These are phyloP conservation scores for Antitrichia curtipendula DNA, from an alignment of 225 moss, liverwort and hornwort species.

Conservation along the genomic window DNA sequence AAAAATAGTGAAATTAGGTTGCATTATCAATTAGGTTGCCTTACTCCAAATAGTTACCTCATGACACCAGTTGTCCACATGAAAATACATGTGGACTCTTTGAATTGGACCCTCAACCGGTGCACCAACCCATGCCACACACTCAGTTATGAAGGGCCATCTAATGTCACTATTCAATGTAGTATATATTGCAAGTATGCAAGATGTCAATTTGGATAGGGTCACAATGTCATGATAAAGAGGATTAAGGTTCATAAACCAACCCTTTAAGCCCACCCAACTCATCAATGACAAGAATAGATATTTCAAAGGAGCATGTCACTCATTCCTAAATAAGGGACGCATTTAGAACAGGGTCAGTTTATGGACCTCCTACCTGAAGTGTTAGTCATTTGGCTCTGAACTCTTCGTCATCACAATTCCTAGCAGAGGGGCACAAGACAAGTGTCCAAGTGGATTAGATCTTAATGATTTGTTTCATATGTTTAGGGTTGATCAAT, in stretches of 20 bases:
- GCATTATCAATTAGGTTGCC: too few relatives aligned
- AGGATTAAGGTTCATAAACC: background rate
- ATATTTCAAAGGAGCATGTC: background rate
- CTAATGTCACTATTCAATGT: background rate
- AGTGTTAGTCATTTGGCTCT: background rate
- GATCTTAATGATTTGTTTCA: background rate
- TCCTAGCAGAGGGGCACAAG: background rate
- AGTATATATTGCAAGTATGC: background rate
- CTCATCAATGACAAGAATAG: background rate
- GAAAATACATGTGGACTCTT: too few relatives aligned
- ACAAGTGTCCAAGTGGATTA: accelerated
- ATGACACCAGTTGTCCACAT: too few relatives aligned
- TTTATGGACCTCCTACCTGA: background rate
- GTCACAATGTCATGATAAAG: background rate
- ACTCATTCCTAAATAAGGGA: accelerated
- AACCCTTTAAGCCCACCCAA: too few relatives aligned
- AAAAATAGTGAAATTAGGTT: too few relatives aligned
- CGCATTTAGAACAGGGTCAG: accelerated
- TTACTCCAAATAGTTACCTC: too few relatives aligned
- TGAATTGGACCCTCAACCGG: accelerated
- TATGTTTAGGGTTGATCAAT: background rate
- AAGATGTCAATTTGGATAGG: background rate
- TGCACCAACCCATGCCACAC: background rate
- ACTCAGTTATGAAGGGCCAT: accelerated
- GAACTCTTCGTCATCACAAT: accelerated